Evolutionary conservation across 768 basidiomycete genomes (phyloP).

Genomic region (Baorangia bicolor): DNA sequence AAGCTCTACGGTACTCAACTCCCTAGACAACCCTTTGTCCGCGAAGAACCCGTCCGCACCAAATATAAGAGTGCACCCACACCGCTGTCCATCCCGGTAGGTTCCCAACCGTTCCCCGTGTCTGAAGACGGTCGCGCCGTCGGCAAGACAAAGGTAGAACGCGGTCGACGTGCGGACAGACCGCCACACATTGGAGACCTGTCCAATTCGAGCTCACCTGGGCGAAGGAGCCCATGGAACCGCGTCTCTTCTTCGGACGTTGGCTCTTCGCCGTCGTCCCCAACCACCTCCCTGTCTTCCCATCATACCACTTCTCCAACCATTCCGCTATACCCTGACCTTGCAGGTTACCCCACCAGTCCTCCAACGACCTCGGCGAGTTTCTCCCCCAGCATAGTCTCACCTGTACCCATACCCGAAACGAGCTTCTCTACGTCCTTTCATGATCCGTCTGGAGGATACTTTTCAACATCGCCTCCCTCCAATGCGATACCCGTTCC

Average conservation of each 20-base stretch:
- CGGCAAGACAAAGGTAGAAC: constrained; percentile 25
- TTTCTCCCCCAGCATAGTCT: constrained; percentile 9
- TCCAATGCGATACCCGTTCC: constrained; percentile 7
- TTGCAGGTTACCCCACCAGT: constrained; percentile 14
- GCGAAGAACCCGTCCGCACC: constrained; percentile 45
- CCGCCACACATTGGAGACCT: constrained; percentile 8
- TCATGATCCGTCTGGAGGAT: constrained; percentile 14
- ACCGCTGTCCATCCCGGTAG: constrained; percentile 31
- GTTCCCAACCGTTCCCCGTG: constrained; percentile 13
- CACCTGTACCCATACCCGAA: constrained; percentile 14
- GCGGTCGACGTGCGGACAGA: constrained; percentile 25
- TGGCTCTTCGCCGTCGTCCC: constrained; percentile 25
- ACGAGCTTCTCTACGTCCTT: constrained; percentile 11
- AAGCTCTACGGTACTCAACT: constrained; percentile 59
- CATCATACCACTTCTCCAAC: constrained; percentile 22
- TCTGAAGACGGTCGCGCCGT: constrained; percentile 20
- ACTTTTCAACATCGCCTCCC: constrained; percentile 12
- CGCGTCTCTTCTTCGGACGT: constrained; percentile 19
- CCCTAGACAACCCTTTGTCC: constrained; percentile 50
- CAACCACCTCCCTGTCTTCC: constrained; percentile 20
- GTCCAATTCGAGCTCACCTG: constrained; percentile 32
- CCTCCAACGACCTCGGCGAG: constrained; percentile 5
- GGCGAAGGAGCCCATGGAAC: constrained; percentile 31
- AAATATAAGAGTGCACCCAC: constrained; percentile 35
- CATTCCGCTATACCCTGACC: constrained; percentile 22